Conservation (phyloP, 2,329 filamentous ascomycete species). For the Aspergillus fumigatiaffinis region DNA sequence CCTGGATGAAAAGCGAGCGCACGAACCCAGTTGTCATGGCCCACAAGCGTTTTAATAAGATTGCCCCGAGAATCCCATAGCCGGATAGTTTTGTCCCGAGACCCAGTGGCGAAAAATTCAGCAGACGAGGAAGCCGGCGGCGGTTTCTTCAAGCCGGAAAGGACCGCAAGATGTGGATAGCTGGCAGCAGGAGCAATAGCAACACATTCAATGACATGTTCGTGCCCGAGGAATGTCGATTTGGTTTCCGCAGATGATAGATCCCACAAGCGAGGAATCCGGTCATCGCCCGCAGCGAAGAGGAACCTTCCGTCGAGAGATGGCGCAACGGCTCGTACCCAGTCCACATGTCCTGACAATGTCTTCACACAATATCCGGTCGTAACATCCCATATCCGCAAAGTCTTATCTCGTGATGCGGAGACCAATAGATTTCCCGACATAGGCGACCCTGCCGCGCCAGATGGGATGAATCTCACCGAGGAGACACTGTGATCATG, state of each 20-base stretch:
- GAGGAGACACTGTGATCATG: conserved; percentile 91
- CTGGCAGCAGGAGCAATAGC: conserved; percentile 72
- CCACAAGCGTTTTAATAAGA: conserved; percentile 73
- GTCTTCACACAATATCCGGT: conserved; percentile 92
- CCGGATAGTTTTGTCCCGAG: conserved; percentile 82
- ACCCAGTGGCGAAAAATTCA: conserved; percentile 83
- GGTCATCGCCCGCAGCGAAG: conserved; percentile 77
- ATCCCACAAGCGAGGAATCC: conserved; percentile 81
- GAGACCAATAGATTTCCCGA: conserved; percentile 82
- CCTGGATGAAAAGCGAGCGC: conserved; percentile 82
- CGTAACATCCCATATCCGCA: conserved; percentile 88
- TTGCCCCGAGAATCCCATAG: conserved; percentile 81
- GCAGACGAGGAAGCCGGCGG: conserved; percentile 67
- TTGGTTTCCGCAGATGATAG: conserved; percentile 70
- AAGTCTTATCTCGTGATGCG: conserved; percentile 77
- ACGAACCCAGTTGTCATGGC: conserved; percentile 91
- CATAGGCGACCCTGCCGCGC: conserved; percentile 70
- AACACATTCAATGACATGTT: conserved; percentile 79
- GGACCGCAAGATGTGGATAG: conserved; percentile 66
- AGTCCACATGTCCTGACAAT: conserved; percentile 78
- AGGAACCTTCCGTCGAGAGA: conserved; percentile 80
- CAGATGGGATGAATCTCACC: conserved; percentile 81
- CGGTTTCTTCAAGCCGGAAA: conserved; percentile 78
- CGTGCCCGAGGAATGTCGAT: conserved; percentile 74
- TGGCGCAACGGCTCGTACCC: conserved; percentile 85